Evolutionary conservation across 2,329 filamentous ascomycete genomes (phyloP), one percentile per base, ranked within the genome.

Genomic region (Diaporthe vaccinii): DNA sequence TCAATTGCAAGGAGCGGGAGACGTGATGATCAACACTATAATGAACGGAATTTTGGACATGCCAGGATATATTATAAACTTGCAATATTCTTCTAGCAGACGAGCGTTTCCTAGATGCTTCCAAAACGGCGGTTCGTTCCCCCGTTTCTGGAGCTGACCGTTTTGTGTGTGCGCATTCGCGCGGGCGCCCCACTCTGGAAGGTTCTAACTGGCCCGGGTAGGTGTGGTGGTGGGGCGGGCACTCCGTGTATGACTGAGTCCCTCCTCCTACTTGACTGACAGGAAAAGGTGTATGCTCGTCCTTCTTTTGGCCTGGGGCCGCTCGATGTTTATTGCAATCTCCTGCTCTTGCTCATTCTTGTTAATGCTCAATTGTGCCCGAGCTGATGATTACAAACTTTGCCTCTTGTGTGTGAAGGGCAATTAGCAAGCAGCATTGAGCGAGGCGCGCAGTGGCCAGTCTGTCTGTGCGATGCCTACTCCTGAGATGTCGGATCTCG

Each of bases 281-380:
- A 34, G 36, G 12, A 57, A 73, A 73, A 46, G 72, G 53, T 53
- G 68, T 62, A 36, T 68, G 51, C 49, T 75, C n/a, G n/a, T 39
- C 59, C 58, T 31, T 31, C 68, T 70, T 55, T 36, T 46, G 73
- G 44, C 31, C 41, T 22, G 17, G 28, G 31, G 14, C 10, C 28
- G 46, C n/a, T 51, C 2, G 15, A 41, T 55, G 34, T 55, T 55
- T 69, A 69, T 41, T 20, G 22, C 49, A 28, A 55, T 72, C n/a
- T 53, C 6, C 49, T 67, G 58, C 41, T 74, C 73, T 51, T 77
- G 75, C 75, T 72, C 72, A 61, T 15, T 41, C n/a, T 57, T 73
- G 73, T 70, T 65, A 31, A 75, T 75, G 75, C 75, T 76, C 73
- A 76, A 75, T 75, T 75, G 73, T 73, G 73, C 69, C 68, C 20